A percentile compares a stretch with the other conserved stretches of the same genome.
phyloP scores from a whole-genome alignment of 495 filamentous ascomycete genomes.

The Staphylotrichum tortipilum region DNA sequence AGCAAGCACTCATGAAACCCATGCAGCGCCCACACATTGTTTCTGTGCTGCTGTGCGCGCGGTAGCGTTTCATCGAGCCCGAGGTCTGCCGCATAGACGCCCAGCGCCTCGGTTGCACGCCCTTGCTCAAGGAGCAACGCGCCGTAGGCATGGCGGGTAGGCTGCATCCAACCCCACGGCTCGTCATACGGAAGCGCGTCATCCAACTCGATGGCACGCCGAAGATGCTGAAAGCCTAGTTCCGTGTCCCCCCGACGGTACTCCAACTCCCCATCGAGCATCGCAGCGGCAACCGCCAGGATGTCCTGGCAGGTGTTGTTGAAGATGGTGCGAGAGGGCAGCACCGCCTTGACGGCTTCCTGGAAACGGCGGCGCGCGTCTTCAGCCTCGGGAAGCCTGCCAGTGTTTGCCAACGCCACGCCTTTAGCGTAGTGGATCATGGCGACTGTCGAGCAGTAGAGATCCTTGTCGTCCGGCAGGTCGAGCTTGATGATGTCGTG shows the following conservation, averaged over 20 bases:
- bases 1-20: conserved; percentile 56
- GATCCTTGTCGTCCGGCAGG: conserved; percentile 39
- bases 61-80: conserved; percentile 48
- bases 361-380: conserved; percentile 38
- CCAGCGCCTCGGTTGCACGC: conserved; percentile 43
- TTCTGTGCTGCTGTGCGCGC: conserved; percentile 50
- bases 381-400: conserved; percentile 39
- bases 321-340: conserved; percentile 49
- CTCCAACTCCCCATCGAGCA: conserved; percentile 62
- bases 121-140: conserved; percentile 56
- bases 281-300: conserved; percentile 47
- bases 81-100: conserved; percentile 53
- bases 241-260: conserved; percentile 52
- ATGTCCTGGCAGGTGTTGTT: conserved; percentile 57
- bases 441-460: conserved; percentile 57
- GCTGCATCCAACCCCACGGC: conserved; percentile 66
- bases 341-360: conserved; percentile 38
- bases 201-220: conserved; percentile 43
- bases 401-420: conserved; percentile 50
- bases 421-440: conserved; percentile 59
- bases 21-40: conserved; percentile 62
- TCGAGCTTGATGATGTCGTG: conserved; percentile 44
- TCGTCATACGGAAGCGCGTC: conserved; percentile 55
- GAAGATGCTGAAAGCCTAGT: conserved; percentile 46
- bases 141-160: conserved; percentile 55